phyloP scores from a whole-genome alignment of 192 early-diverging fungal genomes.

The Rhizophagus prolifer region DNA sequence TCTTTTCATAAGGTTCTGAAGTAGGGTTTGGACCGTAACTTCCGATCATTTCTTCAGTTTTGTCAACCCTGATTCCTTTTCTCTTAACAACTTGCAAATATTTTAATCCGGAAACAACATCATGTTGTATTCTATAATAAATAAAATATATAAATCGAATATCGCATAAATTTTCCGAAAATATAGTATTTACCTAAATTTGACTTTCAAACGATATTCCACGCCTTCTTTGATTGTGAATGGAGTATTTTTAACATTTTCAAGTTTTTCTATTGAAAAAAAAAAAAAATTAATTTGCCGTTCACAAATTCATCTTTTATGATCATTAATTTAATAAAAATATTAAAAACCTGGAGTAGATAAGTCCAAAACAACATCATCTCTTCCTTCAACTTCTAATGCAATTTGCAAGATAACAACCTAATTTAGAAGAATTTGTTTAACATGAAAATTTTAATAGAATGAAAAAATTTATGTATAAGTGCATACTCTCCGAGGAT shows the following conservation, averaged over 20 bases:
- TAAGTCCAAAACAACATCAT: constrained; percentile 77
- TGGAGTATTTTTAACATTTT: constrained; percentile 65
- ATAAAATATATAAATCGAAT: neutral
- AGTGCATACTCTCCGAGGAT: constrained; percentile 49
- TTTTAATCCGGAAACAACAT: constrained; percentile 93
- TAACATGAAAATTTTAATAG: neutral
- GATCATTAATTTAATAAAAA: too few relatives aligned
- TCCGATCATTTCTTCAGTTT: constrained; percentile 95
- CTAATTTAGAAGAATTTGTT: constrained; percentile 35
- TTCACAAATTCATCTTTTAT: neutral
- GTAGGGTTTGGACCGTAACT: constrained; percentile 78
- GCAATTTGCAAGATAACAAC: constrained; percentile 73
- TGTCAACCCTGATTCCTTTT: constrained; percentile 74
- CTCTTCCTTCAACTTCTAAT: constrained; percentile 71
- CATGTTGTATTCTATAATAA: constrained; percentile 72
- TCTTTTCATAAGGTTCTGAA: constrained; percentile 76
- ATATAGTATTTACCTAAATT: constrained; percentile 64
- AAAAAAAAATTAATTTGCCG: neutral
- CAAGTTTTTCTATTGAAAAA: constrained; percentile 44
- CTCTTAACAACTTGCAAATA: constrained; percentile 94
- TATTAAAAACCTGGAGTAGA: constrained; percentile 61
- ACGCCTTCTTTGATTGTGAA: constrained; percentile 96
- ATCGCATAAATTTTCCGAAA: neutral
- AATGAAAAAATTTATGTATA: neutral
- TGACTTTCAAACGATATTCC: constrained; percentile 90